phyloP scores from a whole-genome alignment of 1,284 basidiomycete genomes.

The Bondarzewia mesenterica region DNA sequence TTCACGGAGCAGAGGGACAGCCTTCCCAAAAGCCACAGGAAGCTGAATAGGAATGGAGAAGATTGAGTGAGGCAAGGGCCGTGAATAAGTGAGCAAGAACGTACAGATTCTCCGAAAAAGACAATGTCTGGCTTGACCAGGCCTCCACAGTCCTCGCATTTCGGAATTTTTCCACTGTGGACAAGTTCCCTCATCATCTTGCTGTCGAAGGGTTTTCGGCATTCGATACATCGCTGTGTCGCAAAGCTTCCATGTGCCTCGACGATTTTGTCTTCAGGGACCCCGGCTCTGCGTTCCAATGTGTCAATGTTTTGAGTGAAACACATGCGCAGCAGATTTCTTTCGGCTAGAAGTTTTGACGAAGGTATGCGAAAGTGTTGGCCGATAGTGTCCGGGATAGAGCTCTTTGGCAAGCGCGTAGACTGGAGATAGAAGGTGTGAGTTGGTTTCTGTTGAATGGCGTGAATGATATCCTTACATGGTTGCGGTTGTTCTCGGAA shows the following conservation, averaged over 20 bases:
- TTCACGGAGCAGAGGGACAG: conserved; percentile 38
- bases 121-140: conserved; percentile 90
- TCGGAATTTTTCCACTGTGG: conserved; percentile 49
- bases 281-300: conserved; percentile 79
- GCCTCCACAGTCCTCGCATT: conserved; percentile 58
- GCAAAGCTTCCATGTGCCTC: conserved; percentile 96
- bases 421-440: conserved; percentile 33
- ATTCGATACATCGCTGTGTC: conserved; percentile 73
- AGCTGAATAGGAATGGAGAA: conserved; percentile 31
- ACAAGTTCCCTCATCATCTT: conserved; percentile 65
- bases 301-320: conserved; percentile 94
- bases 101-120: conserved; percentile 84
- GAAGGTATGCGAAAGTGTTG: conserved; percentile 89
- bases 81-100: conserved; percentile 18
- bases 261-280: conserved; percentile 68
- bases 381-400: conserved; percentile 81
- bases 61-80: conserved; percentile 4
- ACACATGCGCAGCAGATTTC: conserved; percentile 61
- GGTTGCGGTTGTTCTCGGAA: conserved; percentile 67
- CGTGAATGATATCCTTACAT: conserved; percentile 37
- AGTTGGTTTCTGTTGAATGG: not conserved
- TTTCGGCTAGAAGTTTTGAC: conserved; percentile 67
- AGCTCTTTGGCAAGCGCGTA: conserved; percentile 87
- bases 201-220: conserved; percentile 48
- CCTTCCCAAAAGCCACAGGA: conserved; percentile 45